These are phyloP conservation scores for Salix caprea DNA, from an alignment of 345 rosid genomes.

Conservation along the genomic window DNA sequence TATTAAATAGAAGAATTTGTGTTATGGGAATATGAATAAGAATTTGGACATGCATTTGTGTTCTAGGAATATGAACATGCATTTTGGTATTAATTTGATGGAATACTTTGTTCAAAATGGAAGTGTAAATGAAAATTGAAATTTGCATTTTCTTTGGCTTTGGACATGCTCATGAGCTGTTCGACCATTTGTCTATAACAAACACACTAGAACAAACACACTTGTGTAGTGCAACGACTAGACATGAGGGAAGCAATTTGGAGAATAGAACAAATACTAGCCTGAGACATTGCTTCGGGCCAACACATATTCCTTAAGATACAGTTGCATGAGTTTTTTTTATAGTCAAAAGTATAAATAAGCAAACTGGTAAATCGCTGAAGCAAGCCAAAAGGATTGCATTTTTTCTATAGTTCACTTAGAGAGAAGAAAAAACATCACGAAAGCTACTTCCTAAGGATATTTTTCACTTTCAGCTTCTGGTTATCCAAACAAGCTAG, in stretches of 20 bases:
- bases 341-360: background rate
- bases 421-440: background rate
- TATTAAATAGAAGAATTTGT: too few relatives aligned
- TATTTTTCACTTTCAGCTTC: conserved; percentile 4
- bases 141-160: too few relatives aligned
- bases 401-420: background rate
- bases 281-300: conserved; percentile 12
- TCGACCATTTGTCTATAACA: too few relatives aligned
- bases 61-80: too few relatives aligned
- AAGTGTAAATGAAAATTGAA: too few relatives aligned
- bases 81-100: too few relatives aligned
- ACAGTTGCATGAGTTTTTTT: background rate
- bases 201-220: too few relatives aligned
- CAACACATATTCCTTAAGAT: background rate
- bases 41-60: too few relatives aligned
- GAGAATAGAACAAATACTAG: conserved; percentile 15
- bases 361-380: background rate
- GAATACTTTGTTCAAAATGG: too few relatives aligned
- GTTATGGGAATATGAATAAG: too few relatives aligned
- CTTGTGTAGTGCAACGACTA: conserved; percentile 12
- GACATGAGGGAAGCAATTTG: conserved; percentile 23
- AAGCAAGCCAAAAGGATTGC: background rate
- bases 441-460: background rate
- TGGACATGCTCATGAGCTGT: too few relatives aligned
- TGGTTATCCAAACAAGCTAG: background rate